Conservation (phyloP, 2,329 filamentous ascomycete species). For the Colletotrichum tropicicola region DNA sequence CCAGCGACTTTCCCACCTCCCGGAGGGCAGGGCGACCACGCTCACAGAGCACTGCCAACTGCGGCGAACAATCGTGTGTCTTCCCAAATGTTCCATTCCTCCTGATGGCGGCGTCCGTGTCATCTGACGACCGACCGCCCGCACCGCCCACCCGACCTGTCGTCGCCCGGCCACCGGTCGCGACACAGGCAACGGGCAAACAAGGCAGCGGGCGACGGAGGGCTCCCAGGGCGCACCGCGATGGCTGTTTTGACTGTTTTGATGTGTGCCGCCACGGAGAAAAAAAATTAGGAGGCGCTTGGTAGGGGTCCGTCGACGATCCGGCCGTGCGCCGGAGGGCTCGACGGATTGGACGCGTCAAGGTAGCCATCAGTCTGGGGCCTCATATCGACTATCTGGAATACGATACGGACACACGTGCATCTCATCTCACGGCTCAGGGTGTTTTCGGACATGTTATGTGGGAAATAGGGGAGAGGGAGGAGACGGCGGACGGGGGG, state of each 20-base stretch:
- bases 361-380: conserved; percentile 20
- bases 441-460: conserved; percentile 7
- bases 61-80: conserved; percentile 21
- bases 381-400: conserved; percentile 12
- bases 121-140: conserved; percentile 25
- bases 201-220: neutral
- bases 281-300: neutral
- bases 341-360: conserved; percentile 24
- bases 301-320: conserved; percentile 11
- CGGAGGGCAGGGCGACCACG: neutral
- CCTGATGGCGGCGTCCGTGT: conserved; percentile 17
- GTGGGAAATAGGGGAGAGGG: conserved; percentile 16
- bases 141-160: conserved; percentile 1
- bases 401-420: conserved; percentile 23
- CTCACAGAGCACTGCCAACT: neutral
- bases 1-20: conserved; percentile 2
- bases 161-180: conserved; percentile 18
- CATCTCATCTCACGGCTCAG: conserved; percentile 21
- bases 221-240: neutral
- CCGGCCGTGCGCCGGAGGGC: conserved; percentile 23
- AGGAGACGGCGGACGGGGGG: conserved; percentile 5
- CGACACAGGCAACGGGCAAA: conserved; percentile 11
- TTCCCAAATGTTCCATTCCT: conserved; percentile 29
- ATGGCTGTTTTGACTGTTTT: conserved; percentile 19
- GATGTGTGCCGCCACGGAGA: conserved; percentile 16